These are phyloP conservation scores for Pseudogymnoascus sp. DNA, from an alignment of 2,329 filamentous ascomycete genomes.

Conservation along the genomic window DNA sequence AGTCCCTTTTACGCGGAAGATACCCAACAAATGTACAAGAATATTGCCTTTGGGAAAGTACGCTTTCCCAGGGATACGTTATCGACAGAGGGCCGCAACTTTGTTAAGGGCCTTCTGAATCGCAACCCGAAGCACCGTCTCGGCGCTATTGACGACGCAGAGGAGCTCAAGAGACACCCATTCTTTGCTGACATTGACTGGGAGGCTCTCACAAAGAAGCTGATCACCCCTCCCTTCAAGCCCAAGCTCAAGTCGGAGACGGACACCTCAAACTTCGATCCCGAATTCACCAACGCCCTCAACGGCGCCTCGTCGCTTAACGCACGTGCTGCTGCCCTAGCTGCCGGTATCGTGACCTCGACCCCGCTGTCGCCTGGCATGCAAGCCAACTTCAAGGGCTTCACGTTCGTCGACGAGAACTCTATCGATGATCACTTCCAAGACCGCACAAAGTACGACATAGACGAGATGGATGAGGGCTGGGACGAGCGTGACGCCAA, in stretches of 20 bases:
- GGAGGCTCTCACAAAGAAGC: constrained; percentile 79
- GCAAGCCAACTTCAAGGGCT: constrained; percentile 96
- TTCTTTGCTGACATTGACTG: constrained; percentile 96
- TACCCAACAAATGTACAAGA: constrained; percentile 99
- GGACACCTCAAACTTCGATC: constrained; percentile 96
- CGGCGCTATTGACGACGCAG: constrained; percentile 82
- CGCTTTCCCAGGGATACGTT: constrained; percentile 91
- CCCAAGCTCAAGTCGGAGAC: constrained; percentile 93
- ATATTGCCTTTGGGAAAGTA: constrained; percentile 98
- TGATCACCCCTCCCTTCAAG: constrained; percentile 94
- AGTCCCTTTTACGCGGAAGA: constrained; percentile 98
- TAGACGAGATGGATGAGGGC: constrained; percentile 55
- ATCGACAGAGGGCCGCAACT: constrained; percentile 90
- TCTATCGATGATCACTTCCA: constrained; percentile 81
- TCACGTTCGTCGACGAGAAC: constrained; percentile 98
- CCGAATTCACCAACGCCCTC: constrained; percentile 92
- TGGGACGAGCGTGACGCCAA: constrained; percentile 37
- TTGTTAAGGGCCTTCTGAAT: constrained; percentile 95
- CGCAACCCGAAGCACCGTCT: constrained; percentile 93
- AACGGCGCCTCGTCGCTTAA: constrained; percentile 84
- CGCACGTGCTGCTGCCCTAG: constrained; percentile 78
- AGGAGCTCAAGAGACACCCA: constrained; percentile 86
- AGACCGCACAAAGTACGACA: constrained; percentile 42
- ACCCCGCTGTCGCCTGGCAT: constrained; percentile 91
- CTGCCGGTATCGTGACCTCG: constrained; percentile 77